phyloP scores from a whole-genome alignment of 2,329 filamentous ascomycete genomes.

The Ascochyta rabiei region DNA sequence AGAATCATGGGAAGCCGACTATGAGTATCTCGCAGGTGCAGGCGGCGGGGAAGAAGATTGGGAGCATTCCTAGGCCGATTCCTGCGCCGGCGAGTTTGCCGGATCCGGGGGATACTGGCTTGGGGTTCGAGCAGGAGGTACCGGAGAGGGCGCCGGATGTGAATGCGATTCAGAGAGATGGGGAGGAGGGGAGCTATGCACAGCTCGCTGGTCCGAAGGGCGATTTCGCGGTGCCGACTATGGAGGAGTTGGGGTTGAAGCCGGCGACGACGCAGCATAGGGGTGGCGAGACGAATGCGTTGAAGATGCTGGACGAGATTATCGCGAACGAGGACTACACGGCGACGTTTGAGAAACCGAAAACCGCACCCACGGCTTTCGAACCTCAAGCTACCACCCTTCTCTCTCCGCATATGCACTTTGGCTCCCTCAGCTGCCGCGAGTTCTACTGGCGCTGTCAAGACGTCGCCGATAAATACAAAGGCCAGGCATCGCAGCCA shows the following conservation, averaged over 20 bases:
- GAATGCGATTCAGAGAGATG: constrained; percentile 62
- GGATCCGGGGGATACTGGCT: constrained; percentile 66
- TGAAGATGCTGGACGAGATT: constrained; percentile 64
- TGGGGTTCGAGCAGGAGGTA: constrained; percentile 64
- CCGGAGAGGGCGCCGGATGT: constrained; percentile 63
- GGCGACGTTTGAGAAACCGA: constrained; percentile 76
- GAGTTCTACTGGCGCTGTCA: constrained; percentile 76
- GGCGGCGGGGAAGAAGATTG: constrained; percentile 64
- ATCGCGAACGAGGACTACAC: constrained; percentile 69
- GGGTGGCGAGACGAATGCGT: constrained; percentile 72
- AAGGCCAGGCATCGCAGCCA: constrained; percentile 61
- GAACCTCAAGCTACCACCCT: constrained; percentile 75
- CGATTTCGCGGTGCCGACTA: constrained; percentile 73
- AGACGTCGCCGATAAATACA: constrained; percentile 64
- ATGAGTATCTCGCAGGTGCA: constrained; percentile 75
- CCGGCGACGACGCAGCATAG: constrained; percentile 69
- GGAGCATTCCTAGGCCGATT: constrained; percentile 66
- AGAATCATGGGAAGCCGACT: constrained; percentile 71
- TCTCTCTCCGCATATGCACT: constrained; percentile 75
- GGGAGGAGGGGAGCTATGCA: constrained; percentile 63
- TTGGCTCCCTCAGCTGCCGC: constrained; percentile 72
- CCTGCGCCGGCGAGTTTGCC: constrained; percentile 65
- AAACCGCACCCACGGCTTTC: constrained; percentile 75
- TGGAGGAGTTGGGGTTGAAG: constrained; percentile 69
- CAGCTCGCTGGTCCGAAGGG: constrained; percentile 69